A percentile compares a stretch with the other conserved stretches of the same genome.
phyloP scores from a whole-genome alignment of 768 basidiomycete species.

The Rhodocollybia butyracea region DNA sequence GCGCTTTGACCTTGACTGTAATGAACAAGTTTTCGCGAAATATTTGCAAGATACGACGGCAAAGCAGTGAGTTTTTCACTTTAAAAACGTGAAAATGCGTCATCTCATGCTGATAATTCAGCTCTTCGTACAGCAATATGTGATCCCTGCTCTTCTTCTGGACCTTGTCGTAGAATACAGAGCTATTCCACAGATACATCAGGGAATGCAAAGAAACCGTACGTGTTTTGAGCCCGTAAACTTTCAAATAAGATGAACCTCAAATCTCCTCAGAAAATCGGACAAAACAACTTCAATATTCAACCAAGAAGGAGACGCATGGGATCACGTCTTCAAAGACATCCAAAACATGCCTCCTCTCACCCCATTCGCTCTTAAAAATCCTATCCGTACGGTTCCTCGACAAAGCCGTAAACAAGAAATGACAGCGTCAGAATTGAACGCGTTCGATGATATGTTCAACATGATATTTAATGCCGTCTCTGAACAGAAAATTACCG shows the following conservation, averaged over 20 bases:
- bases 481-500: slow-evolving; percentile 26
- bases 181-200: neutral
- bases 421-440: slow-evolving; percentile 67
- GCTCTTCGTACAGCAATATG: neutral
- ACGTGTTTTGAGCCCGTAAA: neutral
- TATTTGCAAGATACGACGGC: too few species aligned
- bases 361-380: slow-evolving; percentile 16
- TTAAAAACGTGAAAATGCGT: too few species aligned
- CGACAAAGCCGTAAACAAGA: slow-evolving; percentile 41
- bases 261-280: neutral
- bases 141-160: neutral
- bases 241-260: neutral
- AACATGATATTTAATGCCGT: slow-evolving; percentile 63
- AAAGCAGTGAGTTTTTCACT: too few species aligned
- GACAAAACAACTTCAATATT: slow-evolving; percentile 29
- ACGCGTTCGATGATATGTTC: slow-evolving; percentile 71
- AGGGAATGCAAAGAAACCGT: neutral
- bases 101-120: neutral
- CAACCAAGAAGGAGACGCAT: slow-evolving; percentile 32
- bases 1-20: too few species aligned
- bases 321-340: slow-evolving; percentile 54
- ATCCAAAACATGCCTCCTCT: slow-evolving; percentile 30
- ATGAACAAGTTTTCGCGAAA: too few species aligned
- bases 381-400: slow-evolving; percentile 14
- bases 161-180: neutral